Evolutionary conservation across 148 eudicot species (phyloP).

Genomic region (Amaranthus cruentus): DNA sequence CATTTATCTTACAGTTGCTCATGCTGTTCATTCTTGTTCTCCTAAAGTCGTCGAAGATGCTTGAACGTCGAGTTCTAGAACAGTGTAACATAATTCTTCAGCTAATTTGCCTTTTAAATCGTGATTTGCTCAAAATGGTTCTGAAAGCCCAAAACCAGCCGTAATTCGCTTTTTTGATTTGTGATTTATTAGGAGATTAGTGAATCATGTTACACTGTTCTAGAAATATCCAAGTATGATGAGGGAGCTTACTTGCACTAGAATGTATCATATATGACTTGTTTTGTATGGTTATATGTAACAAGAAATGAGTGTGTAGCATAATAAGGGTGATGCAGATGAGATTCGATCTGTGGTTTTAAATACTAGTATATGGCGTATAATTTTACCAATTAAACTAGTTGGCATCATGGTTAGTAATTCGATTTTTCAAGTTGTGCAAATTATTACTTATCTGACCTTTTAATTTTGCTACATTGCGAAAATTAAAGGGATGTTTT

Average conservation of each 20-base stretch:
- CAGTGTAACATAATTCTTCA: too few relatives aligned
- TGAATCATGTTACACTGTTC: too few relatives aligned
- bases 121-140: too few relatives aligned
- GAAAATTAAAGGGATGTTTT: too few relatives aligned
- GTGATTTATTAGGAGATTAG: too few relatives aligned
- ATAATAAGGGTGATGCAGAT: not conserved
- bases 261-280: conserved; percentile 1
- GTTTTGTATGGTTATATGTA: not conserved
- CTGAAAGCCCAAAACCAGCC: too few relatives aligned
- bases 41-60: conserved; percentile 44
- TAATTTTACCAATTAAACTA: too few relatives aligned
- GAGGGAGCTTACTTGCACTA: not conserved
- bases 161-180: too few relatives aligned
- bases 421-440: not conserved
- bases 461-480: too few relatives aligned
- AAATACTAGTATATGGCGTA: too few relatives aligned
- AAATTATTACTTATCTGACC: not conserved
- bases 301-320: not conserved
- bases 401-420: not conserved
- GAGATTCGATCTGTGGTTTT: too few relatives aligned
- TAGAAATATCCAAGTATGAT: not conserved
- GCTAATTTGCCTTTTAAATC: too few relatives aligned
- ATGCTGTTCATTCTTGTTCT: conserved; percentile 61
- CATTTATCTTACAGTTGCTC: conserved; percentile 71
- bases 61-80: conserved; percentile 10